Conservation (phyloP, 345 rosid genomes). For the Eucalyptus regnans region DNA sequence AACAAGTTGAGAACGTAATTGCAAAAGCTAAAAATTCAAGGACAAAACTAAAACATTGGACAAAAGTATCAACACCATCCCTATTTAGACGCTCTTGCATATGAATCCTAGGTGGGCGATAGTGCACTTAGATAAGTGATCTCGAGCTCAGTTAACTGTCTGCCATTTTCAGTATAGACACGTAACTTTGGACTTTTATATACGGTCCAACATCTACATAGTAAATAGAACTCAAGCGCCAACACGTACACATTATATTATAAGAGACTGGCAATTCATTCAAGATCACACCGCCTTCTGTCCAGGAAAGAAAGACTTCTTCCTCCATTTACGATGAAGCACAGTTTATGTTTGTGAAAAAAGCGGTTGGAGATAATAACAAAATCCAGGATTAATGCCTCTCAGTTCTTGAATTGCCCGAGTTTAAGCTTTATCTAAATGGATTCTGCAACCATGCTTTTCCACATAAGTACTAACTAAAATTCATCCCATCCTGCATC, state of each 20-base stretch:
- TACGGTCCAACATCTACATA: not conserved
- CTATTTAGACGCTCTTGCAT: not conserved
- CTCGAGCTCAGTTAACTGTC: not conserved
- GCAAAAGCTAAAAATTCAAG: not conserved
- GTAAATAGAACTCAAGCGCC: not conserved
- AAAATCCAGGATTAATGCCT: not conserved
- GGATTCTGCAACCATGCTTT: not conserved
- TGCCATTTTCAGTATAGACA: not conserved
- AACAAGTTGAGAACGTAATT: not conserved
- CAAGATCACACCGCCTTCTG: not conserved
- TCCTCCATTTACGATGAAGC: not conserved
- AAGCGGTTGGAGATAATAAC: not conserved
- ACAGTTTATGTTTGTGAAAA: not conserved
- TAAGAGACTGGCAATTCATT: not conserved
- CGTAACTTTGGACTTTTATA: not conserved
- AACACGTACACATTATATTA: not conserved
- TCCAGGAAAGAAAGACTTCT: not conserved
- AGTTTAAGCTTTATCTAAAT: not conserved
- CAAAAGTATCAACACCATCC: not conserved
- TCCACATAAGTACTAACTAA: not conserved
- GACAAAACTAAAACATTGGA: not conserved
- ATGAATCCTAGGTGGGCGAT: not conserved
- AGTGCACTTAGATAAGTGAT: not conserved
- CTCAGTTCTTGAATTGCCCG: not conserved
- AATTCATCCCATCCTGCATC: not conserved